Conservation (phyloP, 768 basidiomycete genomes). For the Lactarius evosmus region DNA sequence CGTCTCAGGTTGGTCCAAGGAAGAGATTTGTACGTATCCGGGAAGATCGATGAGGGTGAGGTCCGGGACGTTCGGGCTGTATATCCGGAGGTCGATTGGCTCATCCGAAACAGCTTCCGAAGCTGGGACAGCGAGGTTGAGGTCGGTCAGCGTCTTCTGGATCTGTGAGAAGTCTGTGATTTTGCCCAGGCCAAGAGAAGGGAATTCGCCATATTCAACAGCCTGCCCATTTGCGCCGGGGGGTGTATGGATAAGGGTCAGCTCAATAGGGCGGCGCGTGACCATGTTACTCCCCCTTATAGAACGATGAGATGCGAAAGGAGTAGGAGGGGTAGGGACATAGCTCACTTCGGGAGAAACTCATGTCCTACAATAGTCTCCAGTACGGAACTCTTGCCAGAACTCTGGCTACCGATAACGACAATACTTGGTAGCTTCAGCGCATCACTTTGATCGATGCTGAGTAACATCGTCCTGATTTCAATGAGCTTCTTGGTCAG, state of each 20-base stretch:
- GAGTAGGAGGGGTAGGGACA: not conserved
- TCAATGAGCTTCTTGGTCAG: constrained; percentile 94
- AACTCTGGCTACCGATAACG: constrained; percentile 97
- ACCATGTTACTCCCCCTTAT: constrained; percentile 98
- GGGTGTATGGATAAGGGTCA: constrained; percentile 93
- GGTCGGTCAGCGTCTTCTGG: constrained; percentile 88
- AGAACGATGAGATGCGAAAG: constrained; percentile 13
- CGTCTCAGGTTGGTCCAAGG: constrained; percentile 91
- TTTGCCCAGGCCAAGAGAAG: constrained; percentile 81
- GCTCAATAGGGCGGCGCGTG: constrained; percentile 94
- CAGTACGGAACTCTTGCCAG: constrained; percentile 95
- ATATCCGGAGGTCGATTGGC: constrained; percentile 95
- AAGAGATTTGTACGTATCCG: constrained; percentile 93
- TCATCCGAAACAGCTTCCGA: constrained; percentile 89
- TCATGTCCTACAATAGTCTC: constrained; percentile 98
- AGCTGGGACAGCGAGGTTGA: constrained; percentile 91
- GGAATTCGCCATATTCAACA: constrained; percentile 92
- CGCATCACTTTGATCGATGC: constrained; percentile 93
- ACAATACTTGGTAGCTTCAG: constrained; percentile 97
- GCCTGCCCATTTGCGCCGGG: constrained; percentile 50
- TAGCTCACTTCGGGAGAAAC: constrained; percentile 93
- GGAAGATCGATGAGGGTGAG: constrained; percentile 96
- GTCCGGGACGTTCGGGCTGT: constrained; percentile 94
- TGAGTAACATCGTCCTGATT: constrained; percentile 89
- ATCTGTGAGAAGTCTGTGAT: constrained; percentile 90